Base-by-base conservation (phyloP, 306 rosid genomes). In the Potentilla sterilis region DNA sequence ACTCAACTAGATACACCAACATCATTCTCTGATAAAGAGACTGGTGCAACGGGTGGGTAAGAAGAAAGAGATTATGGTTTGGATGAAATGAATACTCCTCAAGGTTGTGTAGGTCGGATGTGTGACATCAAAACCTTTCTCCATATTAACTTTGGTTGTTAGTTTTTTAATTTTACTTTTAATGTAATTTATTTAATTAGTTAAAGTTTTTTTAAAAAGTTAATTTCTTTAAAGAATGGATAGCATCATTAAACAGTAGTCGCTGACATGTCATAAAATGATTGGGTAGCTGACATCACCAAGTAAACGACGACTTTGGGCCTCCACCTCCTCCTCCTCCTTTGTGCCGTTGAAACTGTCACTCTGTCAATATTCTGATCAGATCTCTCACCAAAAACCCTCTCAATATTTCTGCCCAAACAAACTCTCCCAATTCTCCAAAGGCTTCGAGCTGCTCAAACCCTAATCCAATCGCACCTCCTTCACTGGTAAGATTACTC, bases 401-500 rank as follows among this genome's bases (percentile, higher is more conserved):
- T 14, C 51, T 54, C 6, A 15, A n/a, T 8, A 38, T 52, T 38
- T 28, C 24, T 18, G 1, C 13, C 41, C 9, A 7, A 38, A 14
- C 52, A 15, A 54, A 28, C 43, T 32, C 43, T 22, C 5, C 28
- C 16, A 32, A n/a, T 15, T 52, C 54, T 47, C 1, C 35, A 34
- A 44, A 74, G 71, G 47, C 78, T 47, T 47, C 37, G 22, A 63
- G 63, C 71, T 64, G 48, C 34, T 37, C 42, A 43, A 43, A 42
- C 77, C 68, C 69, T 73, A 42, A 28, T 37, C 43, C 3, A 58
- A 41, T 73, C 54, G 15, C 63, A 54, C 24, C 15, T 57, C 47
- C 6, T 78, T 63, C 63, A 28, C 78, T n/a, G 77, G 83, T 80
- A 80, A 69, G 34, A 40, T 2, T 11, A 52, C 28, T 28, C 28